phyloP scores from a whole-genome alignment of 768 basidiomycete species.

The Lactarius evosmus region DNA sequence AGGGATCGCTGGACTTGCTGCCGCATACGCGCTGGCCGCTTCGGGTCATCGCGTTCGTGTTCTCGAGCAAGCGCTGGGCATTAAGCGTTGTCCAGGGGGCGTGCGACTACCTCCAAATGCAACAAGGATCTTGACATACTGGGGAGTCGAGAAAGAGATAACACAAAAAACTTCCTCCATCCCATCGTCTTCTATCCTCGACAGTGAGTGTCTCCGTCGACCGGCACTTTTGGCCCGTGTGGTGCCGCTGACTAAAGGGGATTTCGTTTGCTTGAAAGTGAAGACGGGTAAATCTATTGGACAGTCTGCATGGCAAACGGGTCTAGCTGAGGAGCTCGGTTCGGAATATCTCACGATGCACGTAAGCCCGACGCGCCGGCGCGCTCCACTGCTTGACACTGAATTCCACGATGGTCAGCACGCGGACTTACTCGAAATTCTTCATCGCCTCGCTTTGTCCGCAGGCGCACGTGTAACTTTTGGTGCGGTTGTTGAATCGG shows the following conservation, averaged over 20 bases:
- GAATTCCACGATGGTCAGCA: slow-evolving; percentile 21
- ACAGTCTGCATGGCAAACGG: slow-evolving; percentile 19
- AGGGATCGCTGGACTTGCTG: slow-evolving; percentile 27
- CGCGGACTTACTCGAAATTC: slow-evolving; percentile 23
- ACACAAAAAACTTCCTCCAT: slow-evolving; percentile 6
- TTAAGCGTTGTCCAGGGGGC: slow-evolving; percentile 17
- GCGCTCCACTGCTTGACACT: slow-evolving; percentile 4
- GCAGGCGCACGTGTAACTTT: slow-evolving; percentile 24
- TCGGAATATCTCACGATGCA: slow-evolving; percentile 24
- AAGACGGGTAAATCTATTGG: slow-evolving; percentile 23
- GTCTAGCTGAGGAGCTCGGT: slow-evolving; percentile 25
- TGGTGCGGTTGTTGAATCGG: slow-evolving; percentile 19
- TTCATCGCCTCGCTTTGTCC: slow-evolving; percentile 21
- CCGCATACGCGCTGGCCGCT: slow-evolving; percentile 25
- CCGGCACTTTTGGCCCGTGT: background rate
- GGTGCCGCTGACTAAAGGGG: background rate
- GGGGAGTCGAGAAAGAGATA: slow-evolving; percentile 27
- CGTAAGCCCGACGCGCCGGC: slow-evolving; percentile 15
- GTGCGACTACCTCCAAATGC: slow-evolving; percentile 24
- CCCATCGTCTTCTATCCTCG: slow-evolving; percentile 14
- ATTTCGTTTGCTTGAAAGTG: slow-evolving; percentile 18
- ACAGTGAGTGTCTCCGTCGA: slow-evolving; percentile 21
- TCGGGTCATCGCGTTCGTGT: slow-evolving; percentile 27
- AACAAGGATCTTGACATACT: slow-evolving; percentile 24
- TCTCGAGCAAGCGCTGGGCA: slow-evolving; percentile 13